These are phyloP conservation scores for Cryptococcus sp. DNA, from an alignment of 1,284 basidiomycete genomes.

Conservation along the genomic window DNA sequence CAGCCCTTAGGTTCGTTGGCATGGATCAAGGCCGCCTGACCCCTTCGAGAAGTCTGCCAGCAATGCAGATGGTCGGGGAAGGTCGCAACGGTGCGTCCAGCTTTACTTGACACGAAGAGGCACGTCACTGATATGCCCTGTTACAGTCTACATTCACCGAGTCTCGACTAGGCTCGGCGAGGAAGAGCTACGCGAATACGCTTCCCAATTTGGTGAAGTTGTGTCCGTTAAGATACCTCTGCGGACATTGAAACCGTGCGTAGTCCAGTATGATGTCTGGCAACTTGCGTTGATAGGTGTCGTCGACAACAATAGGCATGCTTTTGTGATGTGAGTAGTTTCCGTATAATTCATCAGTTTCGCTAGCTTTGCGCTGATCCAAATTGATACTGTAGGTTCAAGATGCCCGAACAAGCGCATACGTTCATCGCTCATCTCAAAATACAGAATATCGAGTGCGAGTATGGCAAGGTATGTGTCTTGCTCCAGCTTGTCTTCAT, in stretches of 20 bases:
- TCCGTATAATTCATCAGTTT: neutral
- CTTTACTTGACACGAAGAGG: neutral
- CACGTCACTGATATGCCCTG: neutral
- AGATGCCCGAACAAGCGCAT: constrained; percentile 25
- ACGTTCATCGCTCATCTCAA: constrained; percentile 28
- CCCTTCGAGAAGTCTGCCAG: constrained; percentile 11
- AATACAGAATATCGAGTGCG: constrained; percentile 21
- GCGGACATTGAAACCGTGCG: constrained; percentile 17
- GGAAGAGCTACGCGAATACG: constrained; percentile 23
- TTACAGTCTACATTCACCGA: constrained; percentile 36
- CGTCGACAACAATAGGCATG: constrained; percentile 19
- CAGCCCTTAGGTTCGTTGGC: constrained; percentile 9
- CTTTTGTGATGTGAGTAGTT: constrained; percentile 36
- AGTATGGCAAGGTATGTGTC: constrained; percentile 31
- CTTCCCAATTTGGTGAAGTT: constrained; percentile 32
- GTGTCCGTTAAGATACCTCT: constrained; percentile 29
- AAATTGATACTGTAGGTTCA: constrained; percentile 25
- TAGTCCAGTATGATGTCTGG: neutral
- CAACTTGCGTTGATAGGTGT: too few relatives aligned
- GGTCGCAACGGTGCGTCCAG: constrained; percentile 35
- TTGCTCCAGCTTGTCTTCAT: neutral
- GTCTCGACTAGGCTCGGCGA: constrained; percentile 20
- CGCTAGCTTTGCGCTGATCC: neutral
- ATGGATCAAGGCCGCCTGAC: neutral
- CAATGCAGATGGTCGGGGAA: constrained; percentile 17